Conservation (phyloP, 2,329 filamentous ascomycete genomes). For the Pseudonectria buxi region DNA sequence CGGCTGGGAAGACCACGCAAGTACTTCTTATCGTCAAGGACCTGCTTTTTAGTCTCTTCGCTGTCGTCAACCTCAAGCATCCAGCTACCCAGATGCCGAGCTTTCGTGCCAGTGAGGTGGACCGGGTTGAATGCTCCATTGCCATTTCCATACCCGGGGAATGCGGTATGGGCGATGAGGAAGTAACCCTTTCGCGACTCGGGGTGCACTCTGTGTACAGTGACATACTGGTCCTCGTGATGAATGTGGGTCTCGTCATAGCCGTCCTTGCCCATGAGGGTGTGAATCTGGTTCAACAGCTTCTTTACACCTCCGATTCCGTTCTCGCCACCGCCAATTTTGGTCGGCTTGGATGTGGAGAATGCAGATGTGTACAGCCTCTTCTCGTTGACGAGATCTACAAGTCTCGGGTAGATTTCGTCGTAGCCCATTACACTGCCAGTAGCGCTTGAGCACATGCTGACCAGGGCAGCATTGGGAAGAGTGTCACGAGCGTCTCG, state of each 20-base stretch:
- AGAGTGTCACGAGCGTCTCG: conserved; percentile 89
- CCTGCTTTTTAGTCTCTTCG: conserved; percentile 58
- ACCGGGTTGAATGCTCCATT: conserved; percentile 77
- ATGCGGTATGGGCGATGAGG: conserved; percentile 91
- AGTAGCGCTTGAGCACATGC: conserved; percentile 90
- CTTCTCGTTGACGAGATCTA: conserved; percentile 90
- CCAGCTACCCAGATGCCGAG: conserved; percentile 83
- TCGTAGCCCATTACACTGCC: conserved; percentile 98
- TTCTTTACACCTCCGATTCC: conserved; percentile 91
- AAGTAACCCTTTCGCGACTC: conserved; percentile 91
- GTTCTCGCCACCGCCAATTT: conserved; percentile 62
- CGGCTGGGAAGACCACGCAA: conserved; percentile 80
- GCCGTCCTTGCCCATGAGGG: conserved; percentile 87
- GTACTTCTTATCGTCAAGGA: conserved; percentile 60
- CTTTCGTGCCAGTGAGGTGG: conserved; percentile 75
- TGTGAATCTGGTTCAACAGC: conserved; percentile 89
- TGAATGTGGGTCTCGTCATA: conserved; percentile 96
- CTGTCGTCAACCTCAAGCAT: conserved; percentile 81
- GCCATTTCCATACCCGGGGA: conserved; percentile 79
- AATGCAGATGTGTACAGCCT: conserved; percentile 74
- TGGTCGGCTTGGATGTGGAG: conserved; percentile 53
- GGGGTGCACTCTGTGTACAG: conserved; percentile 90
- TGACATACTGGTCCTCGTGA: conserved; percentile 93
- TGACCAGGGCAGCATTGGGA: conserved; percentile 86
- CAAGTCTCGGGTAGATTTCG: conserved; percentile 85